These are phyloP conservation scores for Setaria viridis DNA, from an alignment of 202 grass and related monocot genomes.

Conservation along the genomic window DNA sequence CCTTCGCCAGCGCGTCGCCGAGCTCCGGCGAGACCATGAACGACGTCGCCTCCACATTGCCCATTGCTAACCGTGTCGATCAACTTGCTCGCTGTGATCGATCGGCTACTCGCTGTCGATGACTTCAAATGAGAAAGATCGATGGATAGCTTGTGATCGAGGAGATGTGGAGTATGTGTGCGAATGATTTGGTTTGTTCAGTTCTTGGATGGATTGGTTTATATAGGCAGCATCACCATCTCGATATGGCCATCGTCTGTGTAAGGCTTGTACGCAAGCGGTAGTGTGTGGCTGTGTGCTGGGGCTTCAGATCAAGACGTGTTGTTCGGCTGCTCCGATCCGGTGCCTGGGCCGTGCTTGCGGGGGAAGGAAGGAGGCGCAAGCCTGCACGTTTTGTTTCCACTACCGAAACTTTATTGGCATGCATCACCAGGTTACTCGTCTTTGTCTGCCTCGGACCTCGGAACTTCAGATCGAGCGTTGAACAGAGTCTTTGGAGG, in stretches of 20 bases:
- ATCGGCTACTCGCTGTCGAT: background rate
- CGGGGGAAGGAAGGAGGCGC: constrained; percentile 18
- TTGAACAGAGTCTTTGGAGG: too few relatives aligned
- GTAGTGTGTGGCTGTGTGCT: constrained; percentile 15
- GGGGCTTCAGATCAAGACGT: constrained; percentile 3
- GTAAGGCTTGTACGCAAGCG: constrained; percentile 58
- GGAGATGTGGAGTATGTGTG: background rate
- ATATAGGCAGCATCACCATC: constrained; percentile 23
- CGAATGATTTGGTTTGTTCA: background rate
- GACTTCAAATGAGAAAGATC: background rate
- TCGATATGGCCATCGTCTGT: background rate
- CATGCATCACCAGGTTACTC: too few relatives aligned
- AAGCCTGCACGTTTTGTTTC: constrained; percentile 46
- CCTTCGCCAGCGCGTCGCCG: constrained; percentile 54
- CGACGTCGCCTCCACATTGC: constrained; percentile 29
- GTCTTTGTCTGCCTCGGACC: too few relatives aligned
- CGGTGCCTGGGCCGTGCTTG: constrained; percentile 2
- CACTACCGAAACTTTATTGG: background rate
- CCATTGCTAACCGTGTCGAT: background rate
- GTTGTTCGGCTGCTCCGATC: constrained; percentile 18
- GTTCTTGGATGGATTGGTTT: constrained; percentile 32
- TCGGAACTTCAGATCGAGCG: too few relatives aligned
- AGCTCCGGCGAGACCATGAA: constrained; percentile 53
- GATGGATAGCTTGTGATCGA: background rate
- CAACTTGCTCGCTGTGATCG: background rate